Evolutionary conservation across 164 flowering plant species (phyloP).

Genomic region (Vitis riparia): DNA sequence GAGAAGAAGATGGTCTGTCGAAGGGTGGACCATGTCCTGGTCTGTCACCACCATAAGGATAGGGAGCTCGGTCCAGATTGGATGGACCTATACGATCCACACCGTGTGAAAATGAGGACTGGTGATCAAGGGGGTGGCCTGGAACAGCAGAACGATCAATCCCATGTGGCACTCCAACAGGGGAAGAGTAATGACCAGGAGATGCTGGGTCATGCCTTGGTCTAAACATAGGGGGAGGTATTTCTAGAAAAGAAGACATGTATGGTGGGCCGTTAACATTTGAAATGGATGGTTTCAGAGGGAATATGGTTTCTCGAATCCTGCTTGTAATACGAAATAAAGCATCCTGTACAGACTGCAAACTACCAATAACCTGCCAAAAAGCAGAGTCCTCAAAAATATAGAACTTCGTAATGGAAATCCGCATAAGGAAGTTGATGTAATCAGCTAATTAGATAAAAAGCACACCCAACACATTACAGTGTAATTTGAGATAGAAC

Average conservation of each 20-base stretch:
- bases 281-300: slow-evolving; percentile 25
- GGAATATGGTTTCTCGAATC: slow-evolving; percentile 44
- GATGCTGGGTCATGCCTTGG: slow-evolving; percentile 46
- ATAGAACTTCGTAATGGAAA: background rate
- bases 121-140: slow-evolving; percentile 35
- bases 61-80: slow-evolving; percentile 25
- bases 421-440: background rate
- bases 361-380: slow-evolving; percentile 54
- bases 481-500: background rate
- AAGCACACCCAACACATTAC: background rate
- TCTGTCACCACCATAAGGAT: slow-evolving; percentile 37
- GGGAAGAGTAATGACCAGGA: slow-evolving; percentile 39
- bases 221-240: slow-evolving; percentile 38
- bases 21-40: slow-evolving; percentile 33
- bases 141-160: slow-evolving; percentile 29
- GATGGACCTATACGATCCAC: slow-evolving; percentile 26
- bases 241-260: slow-evolving; percentile 33
- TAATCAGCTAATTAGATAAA: background rate
- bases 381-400: background rate
- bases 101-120: slow-evolving; percentile 30
- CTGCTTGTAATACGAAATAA: slow-evolving; percentile 58
- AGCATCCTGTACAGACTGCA: slow-evolving; percentile 57
- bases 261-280: slow-evolving; percentile 20
- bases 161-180: slow-evolving; percentile 27
- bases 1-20: slow-evolving; percentile 47